Conservation (phyloP, 2,329 filamentous ascomycete genomes). For the Alternaria sp. region DNA sequence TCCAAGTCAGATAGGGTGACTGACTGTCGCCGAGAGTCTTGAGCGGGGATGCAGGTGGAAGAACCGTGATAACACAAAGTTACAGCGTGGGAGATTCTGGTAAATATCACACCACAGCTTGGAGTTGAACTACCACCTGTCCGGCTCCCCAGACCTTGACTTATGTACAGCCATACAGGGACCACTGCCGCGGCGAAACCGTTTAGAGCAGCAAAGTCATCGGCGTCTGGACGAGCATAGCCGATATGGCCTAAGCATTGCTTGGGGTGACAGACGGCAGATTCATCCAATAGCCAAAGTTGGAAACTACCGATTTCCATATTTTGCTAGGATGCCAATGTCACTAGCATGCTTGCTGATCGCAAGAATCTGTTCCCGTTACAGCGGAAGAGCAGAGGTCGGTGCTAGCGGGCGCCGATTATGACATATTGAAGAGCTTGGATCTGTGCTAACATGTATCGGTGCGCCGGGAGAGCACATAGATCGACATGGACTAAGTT, state of each 20-base stretch:
- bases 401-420: constrained; percentile 32
- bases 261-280: constrained; percentile 10
- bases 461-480: constrained; percentile 16
- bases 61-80: constrained; percentile 8
- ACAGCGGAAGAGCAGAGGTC: constrained; percentile 18
- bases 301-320: constrained; percentile 11
- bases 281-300: constrained; percentile 14
- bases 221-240: constrained; percentile 10
- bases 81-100: constrained; percentile 11
- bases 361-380: constrained; percentile 14
- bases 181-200: constrained; percentile 12
- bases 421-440: constrained; percentile 27
- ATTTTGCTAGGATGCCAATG: constrained; percentile 6
- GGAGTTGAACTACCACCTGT: constrained; percentile 17
- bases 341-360: constrained; percentile 13
- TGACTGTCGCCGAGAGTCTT: constrained; percentile 1
- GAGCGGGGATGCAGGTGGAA: constrained; percentile 1
- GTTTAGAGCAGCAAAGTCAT: constrained; percentile 8
- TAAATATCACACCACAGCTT: constrained; percentile 27
- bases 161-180: constrained; percentile 18
- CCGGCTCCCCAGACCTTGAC: constrained; percentile 33
- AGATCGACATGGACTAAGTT: constrained; percentile 24
- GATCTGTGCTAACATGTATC: constrained; percentile 19
- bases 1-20: constrained; percentile 1
- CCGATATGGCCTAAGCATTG: constrained; percentile 11